Evolutionary conservation across 164 flowering plant genomes (phyloP), one percentile per base, ranked within the genome.

Genomic region (Malania oleifera): DNA sequence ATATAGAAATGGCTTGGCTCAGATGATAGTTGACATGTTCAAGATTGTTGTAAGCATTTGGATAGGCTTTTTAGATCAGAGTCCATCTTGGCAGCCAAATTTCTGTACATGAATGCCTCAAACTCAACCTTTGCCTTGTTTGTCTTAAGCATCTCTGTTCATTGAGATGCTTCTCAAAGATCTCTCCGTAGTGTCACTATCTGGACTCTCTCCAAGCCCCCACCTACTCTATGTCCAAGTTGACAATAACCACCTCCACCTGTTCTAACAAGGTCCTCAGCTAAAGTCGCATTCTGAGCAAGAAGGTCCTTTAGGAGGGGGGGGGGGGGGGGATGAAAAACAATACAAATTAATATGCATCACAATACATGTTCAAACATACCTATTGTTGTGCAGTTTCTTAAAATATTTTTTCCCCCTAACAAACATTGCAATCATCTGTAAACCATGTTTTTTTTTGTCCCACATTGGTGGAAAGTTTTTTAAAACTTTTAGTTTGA

Each of bases 11-110:
- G 76, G 34, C 14, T 70, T 54, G 0, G 72, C 65, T 7, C 47
- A 89, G 67, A 18, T 62, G 80, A 70, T 60, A 76, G 66, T 89
- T 84, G 55, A 76, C 84, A 71, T 83, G 95, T 60, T 92, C 98
- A 6, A 92, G 82, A 61, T 90, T 89, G 71, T 87, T 89, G 79
- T 92, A 92, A 0, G 98, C 97, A 70, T 80, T n/a, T 90, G 14
- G 96, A 89, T 14, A 92, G 64, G 73, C 90, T 86, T 72, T 81
- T 73, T 15, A 92, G 78, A 58, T 92, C 98, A 10, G 96, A 75
- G 65, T 89, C 96, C 60, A 75, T 68, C 70, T 86, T 89, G 1
- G 64, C 66, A n/a, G 92, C 92, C 46, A 84, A 53, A 52, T 79
- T 81, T 40, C 56, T 68, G 71, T 84, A 80, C 70, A 52, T 70